Evolutionary conservation across 1,284 basidiomycete genomes (phyloP).

Genomic region (Cutaneotrichosporon sp.): DNA sequence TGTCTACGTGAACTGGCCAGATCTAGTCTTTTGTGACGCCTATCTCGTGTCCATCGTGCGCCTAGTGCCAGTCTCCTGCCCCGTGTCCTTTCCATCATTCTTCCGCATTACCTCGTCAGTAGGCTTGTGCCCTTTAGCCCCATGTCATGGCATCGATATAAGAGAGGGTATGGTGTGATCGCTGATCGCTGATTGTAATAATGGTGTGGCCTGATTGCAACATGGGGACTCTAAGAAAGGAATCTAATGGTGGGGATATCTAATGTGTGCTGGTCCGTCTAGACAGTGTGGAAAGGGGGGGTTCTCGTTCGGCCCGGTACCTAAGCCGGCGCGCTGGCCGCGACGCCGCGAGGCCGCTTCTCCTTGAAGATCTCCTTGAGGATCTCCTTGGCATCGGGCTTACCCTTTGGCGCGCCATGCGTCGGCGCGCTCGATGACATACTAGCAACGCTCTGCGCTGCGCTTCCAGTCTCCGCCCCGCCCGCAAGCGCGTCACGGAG

Average conservation of each 20-base stretch:
- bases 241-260: neutral
- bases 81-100: neutral
- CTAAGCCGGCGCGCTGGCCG: conserved; percentile 2
- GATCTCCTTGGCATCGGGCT: conserved; percentile 39
- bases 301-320: neutral
- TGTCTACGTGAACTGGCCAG: neutral
- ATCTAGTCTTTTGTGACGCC: neutral
- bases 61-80: neutral
- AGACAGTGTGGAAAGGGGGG: no score
- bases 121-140: neutral
- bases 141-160: neutral
- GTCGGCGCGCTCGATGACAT: neutral
- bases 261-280: no score
- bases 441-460: conserved; percentile 9
- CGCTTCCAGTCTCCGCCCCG: neutral
- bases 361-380: conserved; percentile 53
- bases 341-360: conserved; percentile 28
- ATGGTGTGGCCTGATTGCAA: neutral
- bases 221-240: neutral
- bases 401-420: neutral
- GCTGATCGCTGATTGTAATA: no score
- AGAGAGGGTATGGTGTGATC: neutral
- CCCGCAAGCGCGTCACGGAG: conserved; percentile 69
- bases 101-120: neutral
- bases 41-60: neutral